Evolutionary conservation across 1,284 basidiomycete genomes (phyloP).

Genomic region (Agroathelia rolfsii): DNA sequence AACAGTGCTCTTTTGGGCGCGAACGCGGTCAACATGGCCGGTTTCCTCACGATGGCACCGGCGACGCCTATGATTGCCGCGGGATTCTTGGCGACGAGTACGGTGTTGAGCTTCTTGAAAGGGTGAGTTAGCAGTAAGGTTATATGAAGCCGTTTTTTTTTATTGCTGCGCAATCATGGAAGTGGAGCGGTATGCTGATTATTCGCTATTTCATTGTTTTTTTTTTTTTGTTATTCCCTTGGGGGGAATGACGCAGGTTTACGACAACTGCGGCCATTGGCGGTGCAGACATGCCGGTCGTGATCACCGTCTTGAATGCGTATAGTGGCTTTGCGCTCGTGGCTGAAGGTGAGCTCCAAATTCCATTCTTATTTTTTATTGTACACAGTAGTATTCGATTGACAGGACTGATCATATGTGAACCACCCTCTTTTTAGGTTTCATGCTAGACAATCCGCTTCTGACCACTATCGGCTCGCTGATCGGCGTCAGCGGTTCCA

Average conservation of each 20-base stretch:
- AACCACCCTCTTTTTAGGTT: conserved; percentile 31
- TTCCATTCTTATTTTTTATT: not conserved
- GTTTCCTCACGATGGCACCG: conserved; percentile 63
- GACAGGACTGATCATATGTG: conserved; percentile 1
- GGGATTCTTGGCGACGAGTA: conserved; percentile 62
- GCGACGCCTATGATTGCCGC: conserved; percentile 65
- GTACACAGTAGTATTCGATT: conserved; percentile 21
- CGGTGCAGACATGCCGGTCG: conserved; percentile 85
- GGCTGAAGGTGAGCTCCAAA: conserved; percentile 59
- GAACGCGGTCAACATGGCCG: conserved; percentile 63
- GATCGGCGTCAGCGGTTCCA: conserved; percentile 82
- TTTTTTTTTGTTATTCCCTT: too few relatives aligned
- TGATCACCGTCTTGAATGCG: conserved; percentile 81
- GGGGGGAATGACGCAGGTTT: too few relatives aligned
- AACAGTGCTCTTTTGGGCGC: conserved; percentile 60
- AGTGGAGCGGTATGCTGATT: too few relatives aligned
- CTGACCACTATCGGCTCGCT: conserved; percentile 73
- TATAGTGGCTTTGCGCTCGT: conserved; percentile 86
- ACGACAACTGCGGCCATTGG: conserved; percentile 82
- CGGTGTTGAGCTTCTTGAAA: conserved; percentile 70
- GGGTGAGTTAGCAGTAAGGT: too few relatives aligned
- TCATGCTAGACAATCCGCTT: conserved; percentile 81
- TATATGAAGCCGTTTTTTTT: too few relatives aligned
- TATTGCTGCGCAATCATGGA: too few relatives aligned
- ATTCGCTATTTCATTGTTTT: too few relatives aligned